phyloP scores from a whole-genome alignment of 768 basidiomycete species.

The Termitomyces sp. region DNA sequence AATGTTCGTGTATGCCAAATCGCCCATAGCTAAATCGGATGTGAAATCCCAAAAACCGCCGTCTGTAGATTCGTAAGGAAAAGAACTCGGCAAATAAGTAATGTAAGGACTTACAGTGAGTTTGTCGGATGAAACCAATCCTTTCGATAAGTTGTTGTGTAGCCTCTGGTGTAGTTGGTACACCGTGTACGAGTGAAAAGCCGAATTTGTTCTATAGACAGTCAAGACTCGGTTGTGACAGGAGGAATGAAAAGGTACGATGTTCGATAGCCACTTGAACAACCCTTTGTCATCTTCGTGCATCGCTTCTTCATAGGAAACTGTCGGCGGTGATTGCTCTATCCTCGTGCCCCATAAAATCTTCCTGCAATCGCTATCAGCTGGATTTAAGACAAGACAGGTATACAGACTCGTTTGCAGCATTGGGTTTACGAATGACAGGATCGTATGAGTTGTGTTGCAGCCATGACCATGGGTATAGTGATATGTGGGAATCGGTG shows the following conservation, averaged over 20 bases:
- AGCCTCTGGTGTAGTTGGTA: slow-evolving; percentile 75
- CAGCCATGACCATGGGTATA: slow-evolving; percentile 89
- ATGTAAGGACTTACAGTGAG: slow-evolving; percentile 35
- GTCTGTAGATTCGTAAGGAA: slow-evolving; percentile 38
- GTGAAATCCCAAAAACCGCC: slow-evolving; percentile 98
- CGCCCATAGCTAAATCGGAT: slow-evolving; percentile 82
- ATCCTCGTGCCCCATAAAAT: slow-evolving; percentile 82
- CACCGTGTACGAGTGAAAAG: slow-evolving; percentile 80
- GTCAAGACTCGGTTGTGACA: slow-evolving; percentile 1
- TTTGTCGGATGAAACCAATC: slow-evolving; percentile 88
- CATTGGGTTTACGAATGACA: slow-evolving; percentile 26
- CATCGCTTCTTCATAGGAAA: slow-evolving; percentile 74
- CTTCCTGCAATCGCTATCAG: slow-evolving; percentile 35
- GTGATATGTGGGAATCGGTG: slow-evolving; percentile 60
- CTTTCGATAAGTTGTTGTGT: slow-evolving; percentile 74
- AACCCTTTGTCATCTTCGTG: slow-evolving; percentile 56
- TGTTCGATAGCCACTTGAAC: slow-evolving; percentile 73
- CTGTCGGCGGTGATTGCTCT: slow-evolving; percentile 63
- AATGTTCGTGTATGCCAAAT: slow-evolving; percentile 90
- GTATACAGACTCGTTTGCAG: slow-evolving; percentile 37
- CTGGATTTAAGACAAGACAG: neutral
- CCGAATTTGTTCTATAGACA: slow-evolving; percentile 69
- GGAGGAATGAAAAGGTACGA: slow-evolving; percentile 44
- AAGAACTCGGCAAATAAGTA: neutral
- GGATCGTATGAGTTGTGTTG: slow-evolving; percentile 78